Evolutionary conservation across 176 grass and related monocot species (phyloP).

Genomic region (Aegilops longissima): DNA sequence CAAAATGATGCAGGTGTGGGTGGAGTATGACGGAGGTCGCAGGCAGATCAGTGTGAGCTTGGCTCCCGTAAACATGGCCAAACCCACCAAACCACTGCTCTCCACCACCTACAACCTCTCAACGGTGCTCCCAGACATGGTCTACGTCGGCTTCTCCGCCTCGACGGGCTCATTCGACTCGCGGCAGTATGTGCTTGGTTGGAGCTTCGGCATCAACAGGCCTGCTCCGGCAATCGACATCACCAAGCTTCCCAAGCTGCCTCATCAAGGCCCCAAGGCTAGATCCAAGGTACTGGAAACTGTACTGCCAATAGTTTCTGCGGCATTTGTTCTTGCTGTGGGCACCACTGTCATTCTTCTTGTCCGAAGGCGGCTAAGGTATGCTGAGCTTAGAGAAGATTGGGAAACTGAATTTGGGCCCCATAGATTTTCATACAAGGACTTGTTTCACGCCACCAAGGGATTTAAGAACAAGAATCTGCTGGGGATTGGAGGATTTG

Average conservation of each 20-base stretch:
- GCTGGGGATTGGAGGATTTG: neutral
- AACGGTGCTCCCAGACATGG: neutral
- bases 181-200: constrained; percentile 58
- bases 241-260: constrained; percentile 45
- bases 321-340: neutral
- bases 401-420: constrained; percentile 13
- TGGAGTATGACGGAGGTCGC: constrained; percentile 16
- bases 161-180: neutral
- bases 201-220: constrained; percentile 54
- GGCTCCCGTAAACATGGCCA: constrained; percentile 19
- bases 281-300: neutral
- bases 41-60: constrained; percentile 24
- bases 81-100: constrained; percentile 32
- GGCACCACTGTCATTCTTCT: neutral
- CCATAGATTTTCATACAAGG: constrained; percentile 13
- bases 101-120: constrained; percentile 23
- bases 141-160: constrained; percentile 29
- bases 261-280: neutral
- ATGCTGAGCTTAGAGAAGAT: neutral
- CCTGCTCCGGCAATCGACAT: constrained; percentile 32
- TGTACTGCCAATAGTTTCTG: neutral
- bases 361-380: neutral
- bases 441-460: neutral
- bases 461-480: constrained; percentile 2
- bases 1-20: constrained; percentile 38